Conservation (phyloP, 371 early-diverging fungal genomes). For the Mortierella sp. region DNA sequence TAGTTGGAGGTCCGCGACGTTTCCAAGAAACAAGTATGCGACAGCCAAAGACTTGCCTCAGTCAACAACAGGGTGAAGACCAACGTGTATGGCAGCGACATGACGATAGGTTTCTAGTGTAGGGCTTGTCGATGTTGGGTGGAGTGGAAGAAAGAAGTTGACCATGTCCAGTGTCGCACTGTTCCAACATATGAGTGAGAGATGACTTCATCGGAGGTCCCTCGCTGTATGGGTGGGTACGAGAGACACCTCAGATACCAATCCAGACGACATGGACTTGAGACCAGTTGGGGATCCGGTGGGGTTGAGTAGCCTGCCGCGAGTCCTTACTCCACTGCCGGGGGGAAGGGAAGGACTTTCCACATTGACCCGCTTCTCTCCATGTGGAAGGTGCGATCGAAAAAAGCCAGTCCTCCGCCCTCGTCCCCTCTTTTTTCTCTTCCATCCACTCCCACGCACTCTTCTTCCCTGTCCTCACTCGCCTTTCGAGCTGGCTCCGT, state of each 20-base stretch:
- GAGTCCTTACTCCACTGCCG: too few species aligned
- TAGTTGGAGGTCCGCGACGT: not conserved
- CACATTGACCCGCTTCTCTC: too few species aligned
- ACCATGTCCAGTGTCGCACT: too few species aligned
- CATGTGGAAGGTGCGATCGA: not conserved
- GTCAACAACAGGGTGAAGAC: constrained; percentile 59
- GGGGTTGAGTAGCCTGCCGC: too few species aligned
- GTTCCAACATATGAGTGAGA: too few species aligned
- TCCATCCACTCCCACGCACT: too few species aligned
- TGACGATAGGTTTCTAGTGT: constrained; percentile 7
- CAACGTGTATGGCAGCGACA: constrained; percentile 62
- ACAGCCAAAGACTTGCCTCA: constrained; percentile 53
- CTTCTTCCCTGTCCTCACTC: not conserved
- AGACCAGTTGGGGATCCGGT: too few species aligned
- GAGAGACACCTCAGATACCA: too few species aligned
- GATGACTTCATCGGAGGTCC: too few species aligned
- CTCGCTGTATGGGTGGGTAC: too few species aligned
- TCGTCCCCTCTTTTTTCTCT: not conserved
- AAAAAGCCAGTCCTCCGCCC: not conserved
- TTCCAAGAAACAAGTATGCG: not conserved
- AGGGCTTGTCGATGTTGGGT: not conserved
- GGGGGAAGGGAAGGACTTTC: too few species aligned
- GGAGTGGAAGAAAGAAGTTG: not conserved
- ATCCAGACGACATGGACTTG: too few species aligned
- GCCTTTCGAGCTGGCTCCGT: not conserved